phyloP scores from a whole-genome alignment of 2,329 filamentous ascomycete genomes.

The Ceratocystis cacaofunesta region DNA sequence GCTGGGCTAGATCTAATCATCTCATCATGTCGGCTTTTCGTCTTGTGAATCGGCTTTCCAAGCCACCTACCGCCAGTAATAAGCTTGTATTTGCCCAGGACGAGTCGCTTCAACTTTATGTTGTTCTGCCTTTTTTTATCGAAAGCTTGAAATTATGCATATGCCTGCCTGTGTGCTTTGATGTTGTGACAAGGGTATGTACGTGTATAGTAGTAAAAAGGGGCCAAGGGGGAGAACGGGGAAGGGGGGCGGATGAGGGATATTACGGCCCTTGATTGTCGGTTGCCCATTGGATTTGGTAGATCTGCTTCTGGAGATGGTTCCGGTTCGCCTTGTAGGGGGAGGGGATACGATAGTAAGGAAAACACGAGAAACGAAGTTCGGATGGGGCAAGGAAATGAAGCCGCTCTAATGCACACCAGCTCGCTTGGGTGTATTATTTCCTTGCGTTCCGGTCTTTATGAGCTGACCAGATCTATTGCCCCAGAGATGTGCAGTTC shows the following conservation, averaged over 20 bases:
- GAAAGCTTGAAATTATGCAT: not conserved
- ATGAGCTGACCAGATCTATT: not conserved
- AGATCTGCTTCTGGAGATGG: not conserved
- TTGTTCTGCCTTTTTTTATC: not conserved
- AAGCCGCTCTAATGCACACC: not conserved
- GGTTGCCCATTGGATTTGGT: not conserved
- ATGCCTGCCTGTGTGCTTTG: not conserved
- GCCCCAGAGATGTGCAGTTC: not conserved
- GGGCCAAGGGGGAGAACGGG: not conserved
- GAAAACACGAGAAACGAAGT: not conserved
- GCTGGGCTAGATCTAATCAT: not conserved
- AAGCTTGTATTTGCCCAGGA: not conserved
- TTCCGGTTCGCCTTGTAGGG: not conserved
- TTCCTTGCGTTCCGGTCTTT: not conserved
- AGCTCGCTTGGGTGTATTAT: not conserved
- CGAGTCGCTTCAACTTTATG: not conserved
- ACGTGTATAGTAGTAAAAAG: not conserved
- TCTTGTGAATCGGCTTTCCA: not conserved
- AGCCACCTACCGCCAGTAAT: not conserved
- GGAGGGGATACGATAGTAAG: not conserved
- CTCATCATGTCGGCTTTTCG: not conserved
- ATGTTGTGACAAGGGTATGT: not conserved
- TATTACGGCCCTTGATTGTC: not conserved
- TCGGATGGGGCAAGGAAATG: not conserved
- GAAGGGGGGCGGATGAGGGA: not conserved